phyloP scores from a whole-genome alignment of 306 rosid genomes.

The Cucurbita argyrosperma region DNA sequence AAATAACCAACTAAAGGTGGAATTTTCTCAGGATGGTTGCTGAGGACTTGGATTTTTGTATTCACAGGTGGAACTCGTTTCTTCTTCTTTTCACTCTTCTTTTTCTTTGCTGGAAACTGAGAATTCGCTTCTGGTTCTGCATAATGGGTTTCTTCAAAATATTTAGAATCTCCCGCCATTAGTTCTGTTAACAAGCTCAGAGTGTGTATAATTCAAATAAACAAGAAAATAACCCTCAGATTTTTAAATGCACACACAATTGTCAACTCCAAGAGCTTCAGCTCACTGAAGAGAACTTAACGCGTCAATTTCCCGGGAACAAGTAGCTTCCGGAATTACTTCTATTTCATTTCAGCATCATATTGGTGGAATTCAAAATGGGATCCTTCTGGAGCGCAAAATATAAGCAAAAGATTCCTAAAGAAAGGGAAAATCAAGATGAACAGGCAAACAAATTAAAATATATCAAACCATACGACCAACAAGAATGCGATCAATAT shows the following conservation, averaged over 20 bases:
- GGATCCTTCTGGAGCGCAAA: slow-evolving; percentile 54
- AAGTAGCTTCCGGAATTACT: background rate
- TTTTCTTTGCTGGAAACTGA: slow-evolving; percentile 14
- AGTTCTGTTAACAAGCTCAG: background rate
- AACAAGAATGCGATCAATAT: background rate
- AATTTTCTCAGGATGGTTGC: slow-evolving; percentile 21
- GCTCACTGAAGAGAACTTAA: background rate
- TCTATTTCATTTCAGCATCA: slow-evolving; percentile 66
- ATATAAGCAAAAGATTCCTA: background rate
- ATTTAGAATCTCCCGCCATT: background rate
- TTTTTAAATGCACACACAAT: background rate
- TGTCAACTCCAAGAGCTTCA: background rate
- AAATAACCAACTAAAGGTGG: slow-evolving; percentile 67
- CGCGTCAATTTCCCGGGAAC: background rate
- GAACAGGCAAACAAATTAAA: background rate
- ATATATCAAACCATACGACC: background rate
- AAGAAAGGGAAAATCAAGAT: background rate
- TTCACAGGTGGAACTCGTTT: slow-evolving; percentile 9
- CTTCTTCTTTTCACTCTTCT: slow-evolving; percentile 23
- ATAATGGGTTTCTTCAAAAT: background rate
- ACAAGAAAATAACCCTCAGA: background rate
- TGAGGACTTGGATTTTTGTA: slow-evolving; percentile 35
- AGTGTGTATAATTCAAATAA: background rate
- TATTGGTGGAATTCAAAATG: slow-evolving; percentile 67
- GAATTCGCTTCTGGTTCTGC: background rate